Percentiles rank a stretch among this genome's conserved stretches.
These are phyloP conservation scores for Microcos paniculata DNA, from an alignment of 345 rosid genomes.

Conservation along the genomic window DNA sequence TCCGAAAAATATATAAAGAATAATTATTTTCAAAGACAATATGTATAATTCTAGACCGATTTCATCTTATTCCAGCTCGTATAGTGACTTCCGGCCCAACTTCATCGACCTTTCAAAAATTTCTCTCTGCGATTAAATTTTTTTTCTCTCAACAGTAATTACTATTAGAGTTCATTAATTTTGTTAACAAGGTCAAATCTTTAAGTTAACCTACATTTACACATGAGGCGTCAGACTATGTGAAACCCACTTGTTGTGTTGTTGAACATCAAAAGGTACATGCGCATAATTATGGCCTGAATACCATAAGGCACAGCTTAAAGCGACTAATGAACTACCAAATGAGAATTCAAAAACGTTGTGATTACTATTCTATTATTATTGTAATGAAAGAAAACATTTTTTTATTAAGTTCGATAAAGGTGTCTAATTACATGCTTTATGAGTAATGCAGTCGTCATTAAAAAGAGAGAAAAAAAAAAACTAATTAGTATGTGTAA, in stretches of 20 bases:
- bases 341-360: slow-evolving; percentile 20
- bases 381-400: slow-evolving; percentile 1
- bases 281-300: slow-evolving; percentile 26
- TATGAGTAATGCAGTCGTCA: slow-evolving; percentile 46
- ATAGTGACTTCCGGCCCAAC: background rate
- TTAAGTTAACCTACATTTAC: background rate
- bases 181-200: too few relatives aligned
- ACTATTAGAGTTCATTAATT: too few relatives aligned
- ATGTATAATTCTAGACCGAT: background rate
- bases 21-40: background rate
- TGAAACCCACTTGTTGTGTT: slow-evolving; percentile 25
- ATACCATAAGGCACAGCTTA: slow-evolving; percentile 27
- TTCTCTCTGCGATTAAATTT: background rate
- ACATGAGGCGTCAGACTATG: slow-evolving; percentile 14
- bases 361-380: slow-evolving; percentile 9
- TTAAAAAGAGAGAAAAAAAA: background rate
- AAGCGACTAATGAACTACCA: slow-evolving; percentile 49
- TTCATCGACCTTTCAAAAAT: background rate
- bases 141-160: too few relatives aligned
- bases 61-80: background rate
- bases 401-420: background rate
- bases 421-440: slow-evolving; percentile 30
- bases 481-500: too few relatives aligned
- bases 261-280: slow-evolving; percentile 24
- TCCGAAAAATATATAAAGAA: background rate